Base-by-base conservation (phyloP, 2,329 filamentous ascomycete species). In the Hawksworthiomyces lignivorus region DNA sequence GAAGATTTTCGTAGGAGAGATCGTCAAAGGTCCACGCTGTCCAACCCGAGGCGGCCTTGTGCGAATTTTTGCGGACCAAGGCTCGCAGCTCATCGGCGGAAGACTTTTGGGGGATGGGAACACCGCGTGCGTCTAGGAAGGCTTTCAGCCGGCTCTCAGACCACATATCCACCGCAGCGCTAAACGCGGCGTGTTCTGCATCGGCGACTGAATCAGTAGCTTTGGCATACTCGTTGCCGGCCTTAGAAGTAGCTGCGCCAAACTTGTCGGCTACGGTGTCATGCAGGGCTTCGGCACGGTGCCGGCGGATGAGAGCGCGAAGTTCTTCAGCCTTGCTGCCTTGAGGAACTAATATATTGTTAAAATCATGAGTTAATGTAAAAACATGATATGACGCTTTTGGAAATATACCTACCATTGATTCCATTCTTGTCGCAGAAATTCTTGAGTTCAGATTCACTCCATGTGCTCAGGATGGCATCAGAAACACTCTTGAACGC, bases 361-460 rank as follows among this genome's bases (percentile, higher is more conserved):
- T n/a, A n/a, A n/a, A n/a, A n/a, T n/a, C n/a, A n/a, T n/a, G n/a
- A n/a, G n/a, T n/a, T n/a, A n/a, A n/a, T n/a, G n/a, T n/a, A n/a
- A n/a, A n/a, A n/a, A n/a, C n/a, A n/a, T n/a, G n/a, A n/a, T n/a
- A n/a, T n/a, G n/a, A n/a, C n/a, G n/a, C n/a, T n/a, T n/a, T n/a
- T n/a, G n/a, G n/a, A n/a, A n/a, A 27, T 10, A 15, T 4, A 48
- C 59, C 21, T 53, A 67, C 65, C 64, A 11, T 57, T 61, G 58
- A 98, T 84, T 44, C 80, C 79, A 54, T 97, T 92, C 73, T 89
- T 87, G 68, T 97, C 90, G 42, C 80, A 80, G 69, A 92, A 97
- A 49, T 87, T 82, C 73, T 97, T 97, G 60, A 98, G 74, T 62
- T 94, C 72, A 30, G 75, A 75, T 56, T 96, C 89, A 56, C 84